Conservation (phyloP, 23 red algal genomes). For the Agarophyton chilense region DNA sequence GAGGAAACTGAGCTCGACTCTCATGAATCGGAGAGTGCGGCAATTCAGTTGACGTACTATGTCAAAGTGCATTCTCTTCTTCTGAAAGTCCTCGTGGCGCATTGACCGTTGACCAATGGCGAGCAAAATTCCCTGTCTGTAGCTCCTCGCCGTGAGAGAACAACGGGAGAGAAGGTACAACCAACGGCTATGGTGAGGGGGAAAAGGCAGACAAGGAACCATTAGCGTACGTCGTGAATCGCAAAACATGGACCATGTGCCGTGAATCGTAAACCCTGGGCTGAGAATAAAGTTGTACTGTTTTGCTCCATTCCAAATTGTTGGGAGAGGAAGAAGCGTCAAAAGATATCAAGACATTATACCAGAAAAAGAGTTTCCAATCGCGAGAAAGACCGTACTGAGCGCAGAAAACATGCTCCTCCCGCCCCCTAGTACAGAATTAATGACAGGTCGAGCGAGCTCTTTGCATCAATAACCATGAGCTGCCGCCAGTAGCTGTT, state of each 20-base stretch:
- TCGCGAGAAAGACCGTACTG: too few relatives aligned
- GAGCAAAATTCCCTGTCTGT: background rate
- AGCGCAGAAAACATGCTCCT: too few relatives aligned
- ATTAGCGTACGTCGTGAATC: conserved; percentile 13
- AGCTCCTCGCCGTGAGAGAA: background rate
- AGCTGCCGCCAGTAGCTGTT: too few relatives aligned
- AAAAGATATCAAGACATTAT: too few relatives aligned
- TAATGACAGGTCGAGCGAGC: too few relatives aligned
- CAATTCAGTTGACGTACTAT: background rate
- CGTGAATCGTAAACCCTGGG: too few relatives aligned
- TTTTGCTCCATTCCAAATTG: too few relatives aligned
- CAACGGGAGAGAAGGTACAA: background rate
- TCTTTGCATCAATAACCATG: too few relatives aligned
- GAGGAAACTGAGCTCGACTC: background rate
- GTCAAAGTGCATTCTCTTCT: background rate
- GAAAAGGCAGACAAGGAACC: background rate
- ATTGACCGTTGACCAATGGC: background rate
- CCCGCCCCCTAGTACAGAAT: too few relatives aligned
- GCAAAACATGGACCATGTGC: background rate
- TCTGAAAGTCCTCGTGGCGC: background rate
- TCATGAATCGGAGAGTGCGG: background rate
- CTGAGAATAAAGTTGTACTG: too few relatives aligned
- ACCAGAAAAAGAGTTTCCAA: too few relatives aligned
- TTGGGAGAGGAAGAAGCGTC: too few relatives aligned
- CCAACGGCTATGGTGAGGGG: background rate